Evolutionary conservation across 345 rosid species (phyloP).

Genomic region (Brassica carinata): DNA sequence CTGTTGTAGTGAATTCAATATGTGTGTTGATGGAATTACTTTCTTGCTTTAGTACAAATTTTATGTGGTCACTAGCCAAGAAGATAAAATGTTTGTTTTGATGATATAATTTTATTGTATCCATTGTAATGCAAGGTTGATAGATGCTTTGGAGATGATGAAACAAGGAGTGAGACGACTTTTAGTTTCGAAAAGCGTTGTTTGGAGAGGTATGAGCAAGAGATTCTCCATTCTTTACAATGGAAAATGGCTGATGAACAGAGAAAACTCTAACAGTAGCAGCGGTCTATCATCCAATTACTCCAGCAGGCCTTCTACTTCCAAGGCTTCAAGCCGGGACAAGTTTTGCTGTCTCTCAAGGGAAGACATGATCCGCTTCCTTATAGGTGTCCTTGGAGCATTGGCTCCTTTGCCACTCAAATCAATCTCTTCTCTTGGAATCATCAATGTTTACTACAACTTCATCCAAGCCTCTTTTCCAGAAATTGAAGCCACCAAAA

Average conservation of each 20-base stretch:
- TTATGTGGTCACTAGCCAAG: background rate
- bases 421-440: conserved; percentile 34
- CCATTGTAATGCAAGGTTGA: conserved; percentile 54
- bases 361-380: too few species aligned
- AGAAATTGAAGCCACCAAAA: conserved; percentile 59
- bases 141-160: conserved; percentile 98
- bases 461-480: conserved; percentile 70
- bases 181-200: conserved; percentile 71
- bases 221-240: conserved; percentile 82
- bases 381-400: too few species aligned
- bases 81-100: background rate
- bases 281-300: too few species aligned
- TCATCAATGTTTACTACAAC: conserved; percentile 60
- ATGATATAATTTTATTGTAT: conserved; percentile 21
- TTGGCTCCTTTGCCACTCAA: too few species aligned
- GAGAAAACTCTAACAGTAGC: conserved; percentile 41
- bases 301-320: too few species aligned
- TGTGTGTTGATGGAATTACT: conserved; percentile 7
- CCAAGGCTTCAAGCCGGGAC: too few species aligned
- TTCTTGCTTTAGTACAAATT: too few species aligned
- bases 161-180: conserved; percentile 40
- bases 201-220: conserved; percentile 96
- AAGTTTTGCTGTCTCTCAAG: too few species aligned
- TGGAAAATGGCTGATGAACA: conserved; percentile 90
- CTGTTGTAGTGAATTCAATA: conserved; percentile 9